Base-by-base conservation (phyloP, 257 asterid genomes). In the Misopates orontium region DNA sequence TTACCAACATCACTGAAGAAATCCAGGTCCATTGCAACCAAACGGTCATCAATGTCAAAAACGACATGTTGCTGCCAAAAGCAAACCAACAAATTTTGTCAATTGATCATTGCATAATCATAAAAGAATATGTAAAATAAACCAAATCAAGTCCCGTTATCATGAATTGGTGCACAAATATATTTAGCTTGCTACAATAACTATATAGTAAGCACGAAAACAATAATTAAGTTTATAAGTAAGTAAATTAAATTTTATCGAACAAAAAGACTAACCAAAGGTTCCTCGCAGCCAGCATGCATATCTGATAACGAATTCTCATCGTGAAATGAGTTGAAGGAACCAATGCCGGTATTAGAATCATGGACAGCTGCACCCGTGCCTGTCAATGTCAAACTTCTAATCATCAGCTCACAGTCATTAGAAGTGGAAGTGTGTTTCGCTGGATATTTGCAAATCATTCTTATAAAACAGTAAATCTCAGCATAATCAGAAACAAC, bases 371-470 rank as follows among this genome's bases (percentile, higher is more conserved):
- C 79, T 56, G 64, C 79, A 76, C 78, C 49, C 47, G 80, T 65
- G 67, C 74, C 75, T 39, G 87, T 74, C n/a, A n/a, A n/a, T n/a
- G n/a, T n/a, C n/a, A n/a, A n/a, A n/a, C n/a, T n/a, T n/a, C n/a
- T n/a, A n/a, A n/a, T n/a, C n/a, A n/a, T n/a, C n/a, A 70, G 25
- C n/a, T n/a, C 75, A 89, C 96, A 70, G 66, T 83, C 93, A 81
- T 79, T 87, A 55, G 91, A 90, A 76, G 91, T 80, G 48, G 87
- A 85, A 75, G 78, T 83, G 72, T 79, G 85, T 85, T 90, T 96
- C 15, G 56, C 75, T 25, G 78, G 78, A 77, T 54, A 61, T 57
- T 66, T 58, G 62, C 64, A 65, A 62, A 41, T 57, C 61, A 70
- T 66, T 79, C 79, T 74, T 55, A 63, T 75, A 17, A 83, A 74